Percentiles rank a stretch among this genome's conserved stretches.
Evolutionary conservation across 345 rosid species (phyloP).

Genomic region (Luvunga scandens): DNA sequence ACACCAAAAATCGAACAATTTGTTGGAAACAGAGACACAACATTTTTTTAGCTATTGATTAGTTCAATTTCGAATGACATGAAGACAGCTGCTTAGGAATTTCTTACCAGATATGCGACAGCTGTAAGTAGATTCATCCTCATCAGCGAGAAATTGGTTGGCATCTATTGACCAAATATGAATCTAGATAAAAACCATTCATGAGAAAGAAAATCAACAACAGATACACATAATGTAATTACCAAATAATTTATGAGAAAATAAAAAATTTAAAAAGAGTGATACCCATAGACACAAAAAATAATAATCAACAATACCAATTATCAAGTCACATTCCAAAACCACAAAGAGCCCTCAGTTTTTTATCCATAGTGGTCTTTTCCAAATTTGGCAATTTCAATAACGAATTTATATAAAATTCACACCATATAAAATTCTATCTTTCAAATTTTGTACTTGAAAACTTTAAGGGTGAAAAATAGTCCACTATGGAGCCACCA

Average conservation of each 20-base stretch:
- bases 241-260: not conserved
- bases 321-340: not conserved
- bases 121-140: slow-evolving; percentile 84
- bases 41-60: not conserved
- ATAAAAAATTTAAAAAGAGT: not conserved
- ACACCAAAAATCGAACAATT: not conserved
- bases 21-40: not conserved
- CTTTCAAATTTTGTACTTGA: not conserved
- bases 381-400: not conserved
- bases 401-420: not conserved
- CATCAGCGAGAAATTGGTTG: slow-evolving; percentile 88
- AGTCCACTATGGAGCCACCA: not conserved
- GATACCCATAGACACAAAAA: not conserved
- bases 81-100: slow-evolving; percentile 4
- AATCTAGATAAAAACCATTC: slow-evolving; percentile 41
- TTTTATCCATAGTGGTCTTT: not conserved
- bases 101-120: slow-evolving; percentile 86
- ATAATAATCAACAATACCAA: not conserved
- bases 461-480: not conserved
- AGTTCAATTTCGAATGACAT: not conserved
- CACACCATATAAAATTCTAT: not conserved
- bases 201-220: slow-evolving; percentile 11
- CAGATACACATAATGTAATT: not conserved
- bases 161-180: slow-evolving; percentile 84
- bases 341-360: not conserved